Conservation (phyloP, 176 grass and related monocot genomes). For the Eragrostis curvula region DNA sequence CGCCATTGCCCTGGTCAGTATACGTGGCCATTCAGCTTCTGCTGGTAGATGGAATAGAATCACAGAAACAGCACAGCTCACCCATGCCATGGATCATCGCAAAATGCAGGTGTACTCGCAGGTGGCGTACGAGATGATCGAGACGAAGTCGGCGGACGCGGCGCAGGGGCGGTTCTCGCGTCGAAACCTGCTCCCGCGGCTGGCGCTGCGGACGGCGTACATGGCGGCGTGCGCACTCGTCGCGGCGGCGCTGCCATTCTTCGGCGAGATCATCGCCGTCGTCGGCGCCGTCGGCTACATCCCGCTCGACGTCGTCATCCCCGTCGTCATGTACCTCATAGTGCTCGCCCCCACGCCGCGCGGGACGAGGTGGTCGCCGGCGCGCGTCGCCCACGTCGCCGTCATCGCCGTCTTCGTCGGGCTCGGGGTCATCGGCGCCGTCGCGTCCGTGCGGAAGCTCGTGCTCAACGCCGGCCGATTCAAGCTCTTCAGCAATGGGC, state of each 20-base stretch:
- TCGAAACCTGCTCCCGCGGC: slow-evolving; percentile 64
- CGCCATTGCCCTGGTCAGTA: slow-evolving; percentile 65
- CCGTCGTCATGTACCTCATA: slow-evolving; percentile 84
- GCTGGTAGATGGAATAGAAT: no score
- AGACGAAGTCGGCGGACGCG: slow-evolving; percentile 70
- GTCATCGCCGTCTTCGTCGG: slow-evolving; percentile 73
- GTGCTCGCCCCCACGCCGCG: slow-evolving; percentile 46
- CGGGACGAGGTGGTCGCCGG: slow-evolving; percentile 8
- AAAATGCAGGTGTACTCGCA: slow-evolving; percentile 69
- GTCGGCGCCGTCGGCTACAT: slow-evolving; percentile 81
- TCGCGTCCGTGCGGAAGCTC: slow-evolving; percentile 72
- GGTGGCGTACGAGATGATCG: slow-evolving; percentile 93
- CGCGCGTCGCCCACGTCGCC: slow-evolving; percentile 58
- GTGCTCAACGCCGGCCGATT: slow-evolving; percentile 72
- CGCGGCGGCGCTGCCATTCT: slow-evolving; percentile 85
- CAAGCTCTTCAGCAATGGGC: slow-evolving; percentile 69
- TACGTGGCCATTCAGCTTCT: no score
- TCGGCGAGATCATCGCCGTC: slow-evolving; percentile 76
- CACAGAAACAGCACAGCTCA: no score
- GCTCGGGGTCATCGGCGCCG: slow-evolving; percentile 69
- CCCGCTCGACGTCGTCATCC: slow-evolving; percentile 84
- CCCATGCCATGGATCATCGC: background rate
- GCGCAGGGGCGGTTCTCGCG: slow-evolving; percentile 63
- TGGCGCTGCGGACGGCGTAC: slow-evolving; percentile 71
- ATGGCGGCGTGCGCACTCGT: slow-evolving; percentile 62